Base-by-base conservation (phyloP, 257 asterid genomes). In the Solanum peruvianum region DNA sequence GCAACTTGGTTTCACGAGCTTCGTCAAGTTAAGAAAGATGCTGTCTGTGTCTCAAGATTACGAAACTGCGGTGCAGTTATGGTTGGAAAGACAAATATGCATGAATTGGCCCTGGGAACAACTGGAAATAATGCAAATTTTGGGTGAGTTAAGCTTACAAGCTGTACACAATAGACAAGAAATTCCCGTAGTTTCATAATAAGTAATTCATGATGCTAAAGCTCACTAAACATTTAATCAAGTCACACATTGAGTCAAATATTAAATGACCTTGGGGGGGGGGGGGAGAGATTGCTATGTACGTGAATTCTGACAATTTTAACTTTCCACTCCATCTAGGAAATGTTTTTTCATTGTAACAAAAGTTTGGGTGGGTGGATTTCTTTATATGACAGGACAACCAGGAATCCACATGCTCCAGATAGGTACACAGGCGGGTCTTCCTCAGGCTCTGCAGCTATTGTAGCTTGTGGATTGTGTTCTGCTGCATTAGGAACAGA, bases 21-120 rank as follows among this genome's bases (percentile, higher is more conserved):
- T 91, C 96, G 92, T 67, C 87, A 91, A 37, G 98, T 94, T 52
- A 84, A 91, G 86, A 91, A 90, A 84, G 99, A 97, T 91, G 98
- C 97, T 35, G 90, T 83, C 70, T 93, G 90, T 23, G 97, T 95
- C 77, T 94, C 93, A 92, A 93, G 94, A 86, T 89, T 97, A 89
- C 98, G 99, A 31, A 87, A 92, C 56, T 96, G 99, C 87, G 98
- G 99, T 85, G 99, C 88, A 86, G 88, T 96, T 87, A 92, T 97
- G 67, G 99, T 96, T 76, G 99, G 99, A 86, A 97, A 97, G 91
- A 98, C 99, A 73, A 97, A 94, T 91, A 97, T 97, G 99, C 99
- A 97, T 92, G 99, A 97, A 88, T 86, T 97, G 90, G 99, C 98
- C 85, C 86, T 97, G 85, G 99, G 99, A 47, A 94, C 98, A 11